These are phyloP conservation scores for Ceratocystiopsis minuta DNA, from an alignment of 2,329 filamentous ascomycete genomes.

Conservation along the genomic window DNA sequence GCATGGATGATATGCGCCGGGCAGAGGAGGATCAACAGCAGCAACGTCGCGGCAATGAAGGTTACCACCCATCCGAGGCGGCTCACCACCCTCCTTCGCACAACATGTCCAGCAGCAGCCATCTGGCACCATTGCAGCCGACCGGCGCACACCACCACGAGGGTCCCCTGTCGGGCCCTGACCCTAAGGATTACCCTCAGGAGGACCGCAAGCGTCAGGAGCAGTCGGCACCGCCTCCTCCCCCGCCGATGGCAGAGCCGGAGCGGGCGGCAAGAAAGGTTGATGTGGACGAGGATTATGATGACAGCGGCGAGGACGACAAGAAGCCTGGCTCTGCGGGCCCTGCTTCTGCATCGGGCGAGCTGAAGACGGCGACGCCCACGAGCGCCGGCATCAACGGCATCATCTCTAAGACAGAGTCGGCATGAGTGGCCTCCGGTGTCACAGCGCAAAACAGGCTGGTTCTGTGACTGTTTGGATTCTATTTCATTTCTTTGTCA, in stretches of 20 bases:
- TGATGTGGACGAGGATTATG: conserved; percentile 94
- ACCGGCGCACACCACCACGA: conserved; percentile 35
- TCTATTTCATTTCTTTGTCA: background rate
- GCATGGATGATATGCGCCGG: conserved; percentile 33
- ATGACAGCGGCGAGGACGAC: conserved; percentile 82
- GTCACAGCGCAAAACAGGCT: background rate
- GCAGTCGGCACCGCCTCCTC: conserved; percentile 24
- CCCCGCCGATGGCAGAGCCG: conserved; percentile 49
- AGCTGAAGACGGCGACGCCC: conserved; percentile 34
- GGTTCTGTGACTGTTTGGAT: background rate
- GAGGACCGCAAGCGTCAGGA: conserved; percentile 39
- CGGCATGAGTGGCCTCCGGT: conserved; percentile 6
- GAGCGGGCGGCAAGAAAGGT: conserved; percentile 76
- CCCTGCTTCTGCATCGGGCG: conserved; percentile 25
- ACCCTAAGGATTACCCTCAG: conserved; percentile 31
- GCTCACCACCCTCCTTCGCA: conserved; percentile 63
- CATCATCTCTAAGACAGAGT: conserved; percentile 31
- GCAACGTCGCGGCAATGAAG: conserved; percentile 54
- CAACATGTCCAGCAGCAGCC: conserved; percentile 34
- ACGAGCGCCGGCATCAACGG: conserved; percentile 30
- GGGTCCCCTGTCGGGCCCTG: conserved; percentile 24
- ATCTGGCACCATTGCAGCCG: conserved; percentile 46
- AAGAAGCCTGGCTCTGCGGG: conserved; percentile 30
- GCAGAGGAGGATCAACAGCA: conserved; percentile 30
- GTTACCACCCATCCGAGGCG: conserved; percentile 81